Evolutionary conservation across 1,284 basidiomycete species (phyloP), one percentile per base, ranked within the genome.

Genomic region (Xerocomus minutiporus): DNA sequence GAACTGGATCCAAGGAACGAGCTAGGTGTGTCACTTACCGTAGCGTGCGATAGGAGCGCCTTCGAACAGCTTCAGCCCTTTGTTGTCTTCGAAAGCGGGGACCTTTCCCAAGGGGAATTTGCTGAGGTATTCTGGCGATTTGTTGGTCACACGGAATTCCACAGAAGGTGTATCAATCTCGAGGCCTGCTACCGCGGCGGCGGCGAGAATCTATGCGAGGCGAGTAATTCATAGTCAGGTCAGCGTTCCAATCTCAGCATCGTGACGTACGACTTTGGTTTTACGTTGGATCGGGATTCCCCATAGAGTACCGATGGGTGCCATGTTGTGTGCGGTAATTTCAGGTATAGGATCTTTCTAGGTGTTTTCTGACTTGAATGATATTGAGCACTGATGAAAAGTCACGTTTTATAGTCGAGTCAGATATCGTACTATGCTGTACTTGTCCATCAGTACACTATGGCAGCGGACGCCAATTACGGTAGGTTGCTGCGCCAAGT

Each of bases 21-120:
- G 20, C 2, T 28, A 7, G 20, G 20, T 9, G 15, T n/a, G 15
- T 35, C 8, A 78, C 81, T 75, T 67, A 78, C 83, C 71, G 69
- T 83, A 80, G 57, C 74, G 75, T 34, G 81, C 77, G 62, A 86
- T 84, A 54, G 83, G 72, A 41, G 73, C 71, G 28, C 72, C 73
- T 74, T 86, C 84, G 58, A 73, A 70, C 55, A 86, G 66, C 59
- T 65, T 66, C 62, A 79, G 69, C 47, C 80, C 81, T 52, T 81
- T 74, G 44, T 69, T 61, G 53, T 68, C 70, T 66, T 81, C 78
- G 57, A 86, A 80, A 25, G 72, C 74, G 29, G 84, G 84, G 49
- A 82, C 57, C 71, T 77, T 76, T 50, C 74, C 78, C 51, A 72
- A 39, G 15, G 75, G 75, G 65, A 77, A 80, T 65, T 80, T 79